Evolutionary conservation across 148 eudicot species (phyloP).

Genomic region (Silene conica): DNA sequence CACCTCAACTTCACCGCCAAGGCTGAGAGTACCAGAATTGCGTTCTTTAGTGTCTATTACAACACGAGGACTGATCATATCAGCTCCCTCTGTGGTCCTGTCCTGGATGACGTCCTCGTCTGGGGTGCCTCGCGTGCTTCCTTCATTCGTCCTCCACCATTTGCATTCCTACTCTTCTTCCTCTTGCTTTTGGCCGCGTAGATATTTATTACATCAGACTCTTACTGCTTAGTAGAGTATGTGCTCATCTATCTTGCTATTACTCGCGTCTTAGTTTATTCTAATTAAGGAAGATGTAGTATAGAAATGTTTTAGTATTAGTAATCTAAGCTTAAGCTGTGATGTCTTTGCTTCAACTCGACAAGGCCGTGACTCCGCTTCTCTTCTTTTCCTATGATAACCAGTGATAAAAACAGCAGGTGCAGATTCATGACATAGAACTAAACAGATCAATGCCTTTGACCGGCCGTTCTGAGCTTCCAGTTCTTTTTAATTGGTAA

Average conservation of each 20-base stretch:
- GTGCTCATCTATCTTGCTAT: background rate
- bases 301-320: background rate
- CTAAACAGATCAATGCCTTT: too few species aligned
- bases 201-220: background rate
- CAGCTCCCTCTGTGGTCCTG: constrained; percentile 96
- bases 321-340: background rate
- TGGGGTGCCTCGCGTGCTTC: constrained; percentile 53
- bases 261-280: background rate
- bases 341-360: background rate
- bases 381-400: background rate
- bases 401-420: too few species aligned
- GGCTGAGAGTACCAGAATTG: constrained; percentile 79
- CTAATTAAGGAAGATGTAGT: background rate
- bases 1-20: constrained; percentile 79
- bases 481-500: too few species aligned
- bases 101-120: constrained; percentile 84
- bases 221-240: background rate
- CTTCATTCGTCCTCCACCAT: constrained; percentile 15
- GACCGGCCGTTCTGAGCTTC: too few species aligned
- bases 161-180: background rate
- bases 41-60: constrained; percentile 86
- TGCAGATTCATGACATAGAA: too few species aligned
- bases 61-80: constrained; percentile 90
- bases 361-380: background rate
- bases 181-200: background rate